Percentiles rank a stretch among this genome's conserved stretches.
These are phyloP conservation scores for Fraxinus latifolia DNA, from an alignment of 305 asterid species.

Conservation along the genomic window DNA sequence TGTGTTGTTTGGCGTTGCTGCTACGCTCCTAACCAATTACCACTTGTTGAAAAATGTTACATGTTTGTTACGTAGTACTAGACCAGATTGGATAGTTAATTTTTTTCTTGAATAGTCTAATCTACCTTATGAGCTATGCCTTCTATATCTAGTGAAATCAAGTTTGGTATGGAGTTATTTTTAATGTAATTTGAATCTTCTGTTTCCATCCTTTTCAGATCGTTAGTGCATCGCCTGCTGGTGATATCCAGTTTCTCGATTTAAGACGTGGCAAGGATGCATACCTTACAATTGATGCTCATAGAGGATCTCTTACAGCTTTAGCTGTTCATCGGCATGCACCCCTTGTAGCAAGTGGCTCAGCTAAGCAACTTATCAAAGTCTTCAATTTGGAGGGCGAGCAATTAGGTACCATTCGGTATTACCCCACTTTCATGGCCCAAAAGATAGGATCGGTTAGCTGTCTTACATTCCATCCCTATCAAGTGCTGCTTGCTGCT, in stretches of 20 bases:
- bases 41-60: background rate
- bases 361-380: constrained; percentile 94
- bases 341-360: constrained; percentile 94
- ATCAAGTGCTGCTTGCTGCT: constrained; percentile 87
- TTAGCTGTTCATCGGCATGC: constrained; percentile 97
- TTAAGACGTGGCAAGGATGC: constrained; percentile 59
- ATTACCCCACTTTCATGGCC: constrained; percentile 97
- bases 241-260: constrained; percentile 88
- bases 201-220: constrained; percentile 43
- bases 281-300: constrained; percentile 88
- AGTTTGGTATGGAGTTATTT: background rate
- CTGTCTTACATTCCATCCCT: constrained; percentile 94
- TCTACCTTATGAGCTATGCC: background rate
- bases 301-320: constrained; percentile 92
- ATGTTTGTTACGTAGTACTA: background rate
- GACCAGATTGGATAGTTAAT: background rate
- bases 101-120: background rate
- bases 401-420: constrained; percentile 82
- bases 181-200: background rate
- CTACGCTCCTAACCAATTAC: background rate
- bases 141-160: background rate
- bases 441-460: constrained; percentile 96
- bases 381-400: constrained; percentile 82
- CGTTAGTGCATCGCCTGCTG: constrained; percentile 95
- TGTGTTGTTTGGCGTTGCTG: background rate